Percentiles rank a stretch among this genome's conserved stretches.
Conservation (phyloP, 805 yeast genomes). For the Tetrapisispora fleetii region DNA sequence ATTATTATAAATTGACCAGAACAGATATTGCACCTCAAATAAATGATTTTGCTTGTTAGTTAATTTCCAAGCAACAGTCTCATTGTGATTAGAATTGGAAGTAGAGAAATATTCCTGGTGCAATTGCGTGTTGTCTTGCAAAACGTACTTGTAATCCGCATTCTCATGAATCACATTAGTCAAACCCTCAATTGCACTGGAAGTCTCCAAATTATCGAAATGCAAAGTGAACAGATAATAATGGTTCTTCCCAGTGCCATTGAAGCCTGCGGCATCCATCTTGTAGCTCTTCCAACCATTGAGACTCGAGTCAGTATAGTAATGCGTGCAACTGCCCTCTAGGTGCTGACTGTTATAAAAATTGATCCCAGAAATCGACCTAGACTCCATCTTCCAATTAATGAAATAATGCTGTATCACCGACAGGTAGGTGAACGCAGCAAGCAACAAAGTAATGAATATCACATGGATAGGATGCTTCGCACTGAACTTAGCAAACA, state of each 20-base stretch:
- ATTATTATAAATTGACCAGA: constrained; percentile 33
- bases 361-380: constrained; percentile 9
- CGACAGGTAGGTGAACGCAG: constrained; percentile 72
- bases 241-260: constrained; percentile 17
- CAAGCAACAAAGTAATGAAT: constrained; percentile 57
- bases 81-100: background rate
- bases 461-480: constrained; percentile 81
- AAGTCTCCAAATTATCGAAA: constrained; percentile 13
- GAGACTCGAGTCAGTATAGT: constrained; percentile 12
- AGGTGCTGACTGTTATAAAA: constrained; percentile 13
- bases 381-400: constrained; percentile 29
- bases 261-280: constrained; percentile 10
- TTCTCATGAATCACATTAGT: constrained; percentile 24
- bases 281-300: constrained; percentile 4
- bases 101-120: constrained; percentile 1
- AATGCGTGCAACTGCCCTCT: constrained; percentile 21
- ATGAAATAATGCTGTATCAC: constrained; percentile 56
- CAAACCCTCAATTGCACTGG: constrained; percentile 13
- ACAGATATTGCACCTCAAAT: constrained; percentile 46
- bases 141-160: constrained; percentile 16
- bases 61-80: constrained; percentile 40
- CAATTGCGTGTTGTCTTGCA: constrained; percentile 16
- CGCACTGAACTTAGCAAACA: constrained; percentile 47
- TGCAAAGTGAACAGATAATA: constrained; percentile 24
- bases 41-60: constrained; percentile 45